A percentile compares a stretch with the other conserved stretches of the same genome.
These are phyloP conservation scores for Neurospora sp. DNA, from an alignment of 495 filamentous ascomycete genomes.

Conservation along the genomic window DNA sequence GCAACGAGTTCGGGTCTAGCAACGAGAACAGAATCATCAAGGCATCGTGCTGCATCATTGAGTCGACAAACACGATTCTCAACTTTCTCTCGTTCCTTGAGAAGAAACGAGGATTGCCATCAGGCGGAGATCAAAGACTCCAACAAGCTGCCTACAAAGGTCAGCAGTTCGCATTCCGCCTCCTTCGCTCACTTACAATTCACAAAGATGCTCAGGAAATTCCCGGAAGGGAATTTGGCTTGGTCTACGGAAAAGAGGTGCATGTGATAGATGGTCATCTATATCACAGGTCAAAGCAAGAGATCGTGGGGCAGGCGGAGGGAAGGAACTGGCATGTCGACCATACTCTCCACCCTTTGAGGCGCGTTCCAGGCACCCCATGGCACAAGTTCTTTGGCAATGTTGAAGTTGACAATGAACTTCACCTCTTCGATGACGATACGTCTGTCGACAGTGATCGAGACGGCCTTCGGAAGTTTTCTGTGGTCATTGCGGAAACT, in stretches of 20 bases:
- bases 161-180: neutral
- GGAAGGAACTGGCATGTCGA: slow-evolving; percentile 4
- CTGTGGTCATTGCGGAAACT: slow-evolving; percentile 1
- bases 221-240: slow-evolving; percentile 7
- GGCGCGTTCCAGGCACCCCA: slow-evolving; percentile 9
- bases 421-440: neutral
- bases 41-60: slow-evolving; percentile 2
- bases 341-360: slow-evolving; percentile 1
- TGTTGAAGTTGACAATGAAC: neutral
- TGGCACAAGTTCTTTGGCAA: slow-evolving; percentile 16
- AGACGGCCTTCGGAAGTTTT: neutral
- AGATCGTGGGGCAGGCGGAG: neutral
- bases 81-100: slow-evolving; percentile 5
- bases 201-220: slow-evolving; percentile 2
- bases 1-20: neutral
- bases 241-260: slow-evolving; percentile 3
- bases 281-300: slow-evolving; percentile 1
- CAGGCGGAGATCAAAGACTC: slow-evolving; percentile 6
- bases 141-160: slow-evolving; percentile 6
- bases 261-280: neutral
- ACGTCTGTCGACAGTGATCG: neutral
- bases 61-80: slow-evolving; percentile 6
- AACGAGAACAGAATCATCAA: slow-evolving; percentile 3
- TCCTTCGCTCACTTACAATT: slow-evolving; percentile 1
- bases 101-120: neutral